Evolutionary conservation across 1,139 yeast species (phyloP).

Genomic region (Diutina rugosa): DNA sequence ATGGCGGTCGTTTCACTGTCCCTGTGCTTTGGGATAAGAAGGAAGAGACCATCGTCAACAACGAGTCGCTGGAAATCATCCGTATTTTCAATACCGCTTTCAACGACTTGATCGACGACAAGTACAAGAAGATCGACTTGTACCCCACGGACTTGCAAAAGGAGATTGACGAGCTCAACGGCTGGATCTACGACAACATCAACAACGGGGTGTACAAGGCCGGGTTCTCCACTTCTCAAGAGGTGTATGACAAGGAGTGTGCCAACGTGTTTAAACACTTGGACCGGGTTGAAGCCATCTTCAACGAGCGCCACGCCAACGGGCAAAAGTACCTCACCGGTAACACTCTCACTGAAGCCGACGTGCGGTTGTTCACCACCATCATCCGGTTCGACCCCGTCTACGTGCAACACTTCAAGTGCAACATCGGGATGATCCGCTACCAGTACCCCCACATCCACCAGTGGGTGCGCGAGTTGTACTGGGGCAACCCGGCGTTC

Average conservation of each 20-base stretch:
- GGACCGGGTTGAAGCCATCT: slow-evolving; percentile 61
- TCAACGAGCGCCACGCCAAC: slow-evolving; percentile 29
- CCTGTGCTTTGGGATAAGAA: slow-evolving; percentile 90
- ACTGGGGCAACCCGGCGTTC: slow-evolving; percentile 76
- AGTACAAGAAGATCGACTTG: slow-evolving; percentile 40
- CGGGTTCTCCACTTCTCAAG: slow-evolving; percentile 81
- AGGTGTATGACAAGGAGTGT: slow-evolving; percentile 68
- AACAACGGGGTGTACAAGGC: slow-evolving; percentile 92
- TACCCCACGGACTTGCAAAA: slow-evolving; percentile 44
- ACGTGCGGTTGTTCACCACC: slow-evolving; percentile 69
- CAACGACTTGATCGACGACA: slow-evolving; percentile 16
- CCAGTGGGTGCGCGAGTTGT: slow-evolving; percentile 70
- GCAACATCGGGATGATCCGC: slow-evolving; percentile 76
- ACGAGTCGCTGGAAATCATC: slow-evolving; percentile 82
- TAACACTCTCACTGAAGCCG: slow-evolving; percentile 73
- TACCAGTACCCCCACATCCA: slow-evolving; percentile 67
- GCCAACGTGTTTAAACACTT: slow-evolving; percentile 51
- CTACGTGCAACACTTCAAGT: slow-evolving; percentile 89
- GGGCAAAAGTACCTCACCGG: slow-evolving; percentile 44
- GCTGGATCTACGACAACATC: slow-evolving; percentile 76
- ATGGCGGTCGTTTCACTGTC: slow-evolving; percentile 75
- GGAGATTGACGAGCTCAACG: slow-evolving; percentile 65
- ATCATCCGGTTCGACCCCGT: slow-evolving; percentile 83
- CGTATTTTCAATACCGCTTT: slow-evolving; percentile 72
- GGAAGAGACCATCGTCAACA: slow-evolving; percentile 69